These are phyloP conservation scores for Cyclotella baltica DNA, from an alignment of 108 stramenopile species.

Conservation along the genomic window DNA sequence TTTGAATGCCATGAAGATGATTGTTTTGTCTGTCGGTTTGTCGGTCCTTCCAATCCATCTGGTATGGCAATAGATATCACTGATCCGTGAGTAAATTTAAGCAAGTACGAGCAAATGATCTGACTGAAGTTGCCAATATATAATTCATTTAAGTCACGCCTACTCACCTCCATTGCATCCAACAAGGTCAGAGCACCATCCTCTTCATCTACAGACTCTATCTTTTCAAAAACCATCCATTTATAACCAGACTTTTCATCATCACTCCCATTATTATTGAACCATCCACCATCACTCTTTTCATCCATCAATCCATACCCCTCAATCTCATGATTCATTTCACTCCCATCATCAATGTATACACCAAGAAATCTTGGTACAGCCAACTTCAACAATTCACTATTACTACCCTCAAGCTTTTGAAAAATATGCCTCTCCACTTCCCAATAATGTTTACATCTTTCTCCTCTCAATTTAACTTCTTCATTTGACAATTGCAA, in stretches of 20 bases:
- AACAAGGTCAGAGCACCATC: slow-evolving; percentile 51
- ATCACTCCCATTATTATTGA: neutral
- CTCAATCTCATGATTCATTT: neutral
- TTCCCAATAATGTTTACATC: slow-evolving; percentile 77
- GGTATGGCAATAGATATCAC: neutral
- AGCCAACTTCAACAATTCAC: neutral
- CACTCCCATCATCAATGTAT: slow-evolving; percentile 43
- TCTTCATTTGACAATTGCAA: slow-evolving; percentile 23
- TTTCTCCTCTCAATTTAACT: slow-evolving; percentile 40
- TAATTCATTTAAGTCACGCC: no score
- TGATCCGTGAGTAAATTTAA: neutral
- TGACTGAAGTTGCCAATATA: no score
- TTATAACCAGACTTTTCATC: slow-evolving; percentile 28
- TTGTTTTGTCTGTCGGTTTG: slow-evolving; percentile 1
- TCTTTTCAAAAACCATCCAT: slow-evolving; percentile 77
- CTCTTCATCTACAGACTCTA: slow-evolving; percentile 16
- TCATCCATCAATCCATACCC: slow-evolving; percentile 22
- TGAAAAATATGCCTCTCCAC: slow-evolving; percentile 77
- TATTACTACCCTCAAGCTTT: slow-evolving; percentile 48
- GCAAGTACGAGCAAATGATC: no score
- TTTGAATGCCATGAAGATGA: slow-evolving; percentile 51
- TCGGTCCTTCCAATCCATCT: slow-evolving; percentile 50
- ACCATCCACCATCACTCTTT: neutral
- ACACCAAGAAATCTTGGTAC: slow-evolving; percentile 52
- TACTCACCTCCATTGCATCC: slow-evolving; percentile 64